Evolutionary conservation across 225 moss, liverwort and hornwort species (phyloP).

Genomic region (Rhytidiadelphus loreus): DNA sequence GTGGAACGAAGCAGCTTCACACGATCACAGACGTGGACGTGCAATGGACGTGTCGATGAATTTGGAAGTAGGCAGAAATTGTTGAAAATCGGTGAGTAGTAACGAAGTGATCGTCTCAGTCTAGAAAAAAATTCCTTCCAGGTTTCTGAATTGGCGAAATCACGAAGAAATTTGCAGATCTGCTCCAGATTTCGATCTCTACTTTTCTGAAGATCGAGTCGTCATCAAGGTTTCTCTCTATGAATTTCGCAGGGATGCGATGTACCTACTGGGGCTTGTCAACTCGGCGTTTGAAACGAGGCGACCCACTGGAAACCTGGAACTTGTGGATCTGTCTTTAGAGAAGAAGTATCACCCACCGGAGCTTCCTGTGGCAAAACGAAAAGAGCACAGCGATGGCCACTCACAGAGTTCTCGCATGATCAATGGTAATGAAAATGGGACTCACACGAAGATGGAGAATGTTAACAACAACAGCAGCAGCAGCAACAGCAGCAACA

Average conservation of each 20-base stretch:
- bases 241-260: not conserved
- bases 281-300: slow-evolving; percentile 3
- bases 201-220: not conserved
- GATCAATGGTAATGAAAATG: not conserved
- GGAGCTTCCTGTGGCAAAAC: not conserved
- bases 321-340: slow-evolving; percentile 12
- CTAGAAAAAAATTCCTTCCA: not conserved
- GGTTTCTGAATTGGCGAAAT: not conserved
- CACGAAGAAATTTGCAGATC: not conserved
- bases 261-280: slow-evolving; percentile 16
- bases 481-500: not conserved
- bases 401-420: not conserved
- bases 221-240: not conserved
- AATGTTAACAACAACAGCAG: not conserved
- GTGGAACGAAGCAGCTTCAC: not conserved
- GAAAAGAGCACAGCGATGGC: not conserved
- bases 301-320: not conserved
- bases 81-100: not conserved
- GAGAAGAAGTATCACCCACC: not conserved
- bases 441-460: not conserved
- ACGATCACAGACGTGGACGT: not conserved
- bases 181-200: not conserved
- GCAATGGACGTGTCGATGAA: not conserved
- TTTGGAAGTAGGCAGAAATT: not conserved
- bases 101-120: not conserved